Percentiles rank a stretch among this genome's conserved stretches.
Conservation (phyloP, 73 alveolate genomes). For the Paramecium tetraurelia region DNA sequence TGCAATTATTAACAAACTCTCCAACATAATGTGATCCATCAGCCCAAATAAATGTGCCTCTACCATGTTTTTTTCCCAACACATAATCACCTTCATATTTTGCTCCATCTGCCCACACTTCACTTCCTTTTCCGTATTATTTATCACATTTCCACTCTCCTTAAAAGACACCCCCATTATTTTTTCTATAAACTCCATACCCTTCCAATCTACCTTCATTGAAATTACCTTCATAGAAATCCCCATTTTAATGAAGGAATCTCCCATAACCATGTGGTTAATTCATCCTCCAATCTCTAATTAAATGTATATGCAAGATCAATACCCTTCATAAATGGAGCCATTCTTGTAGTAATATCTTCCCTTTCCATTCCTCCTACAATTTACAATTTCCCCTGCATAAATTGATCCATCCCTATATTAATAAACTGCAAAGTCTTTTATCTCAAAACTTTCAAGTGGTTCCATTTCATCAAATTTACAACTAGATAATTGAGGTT, state of each 20-base stretch:
- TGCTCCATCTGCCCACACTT: slow-evolving; percentile 35
- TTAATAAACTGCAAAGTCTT: background rate
- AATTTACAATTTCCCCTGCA: background rate
- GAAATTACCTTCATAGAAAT: slow-evolving; percentile 26
- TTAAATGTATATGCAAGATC: background rate
- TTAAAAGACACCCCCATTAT: background rate
- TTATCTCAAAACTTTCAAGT: background rate
- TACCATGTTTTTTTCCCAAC: background rate
- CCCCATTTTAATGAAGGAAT: slow-evolving; percentile 15
- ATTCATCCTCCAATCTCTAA: slow-evolving; percentile 1
- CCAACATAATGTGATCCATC: slow-evolving; percentile 53
- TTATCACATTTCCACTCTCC: slow-evolving; percentile 17
- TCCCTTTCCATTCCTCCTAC: background rate
- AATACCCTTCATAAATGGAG: slow-evolving; percentile 47
- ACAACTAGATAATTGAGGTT: background rate
- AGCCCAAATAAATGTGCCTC: slow-evolving; percentile 23
- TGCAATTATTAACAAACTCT: slow-evolving; percentile 22
- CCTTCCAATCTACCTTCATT: background rate
- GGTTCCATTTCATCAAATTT: slow-evolving; percentile 48
- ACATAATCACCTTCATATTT: slow-evolving; percentile 30
- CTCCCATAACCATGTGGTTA: slow-evolving; percentile 29
- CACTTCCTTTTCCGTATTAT: slow-evolving; percentile 4
- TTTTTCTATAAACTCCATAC: slow-evolving; percentile 13
- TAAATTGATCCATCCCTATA: slow-evolving; percentile 30
- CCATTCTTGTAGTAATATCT: slow-evolving; percentile 18